phyloP scores from a whole-genome alignment of 208 protist species.

The Leishmania turanica region DNA sequence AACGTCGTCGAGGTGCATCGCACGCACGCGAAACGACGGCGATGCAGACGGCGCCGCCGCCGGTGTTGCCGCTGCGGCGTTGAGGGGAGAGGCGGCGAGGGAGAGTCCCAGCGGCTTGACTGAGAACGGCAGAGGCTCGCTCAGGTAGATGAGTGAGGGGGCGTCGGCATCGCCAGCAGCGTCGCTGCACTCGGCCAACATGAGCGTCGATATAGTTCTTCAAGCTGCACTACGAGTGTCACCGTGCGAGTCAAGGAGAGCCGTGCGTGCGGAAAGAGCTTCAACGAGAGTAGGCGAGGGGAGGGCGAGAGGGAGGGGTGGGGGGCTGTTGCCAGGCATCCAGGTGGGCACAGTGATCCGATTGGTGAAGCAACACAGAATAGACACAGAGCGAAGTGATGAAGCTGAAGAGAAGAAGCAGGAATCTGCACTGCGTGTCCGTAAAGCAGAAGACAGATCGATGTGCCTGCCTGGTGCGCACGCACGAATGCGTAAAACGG shows the following conservation, averaged over 20 bases:
- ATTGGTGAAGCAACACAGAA: background rate
- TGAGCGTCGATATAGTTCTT: background rate
- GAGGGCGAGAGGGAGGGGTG: background rate
- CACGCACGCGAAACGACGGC: conserved; percentile 23
- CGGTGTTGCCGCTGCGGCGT: background rate
- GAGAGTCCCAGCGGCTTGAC: conserved; percentile 2
- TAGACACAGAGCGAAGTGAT: background rate
- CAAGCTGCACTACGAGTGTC: background rate
- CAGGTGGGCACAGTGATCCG: background rate
- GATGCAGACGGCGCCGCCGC: background rate
- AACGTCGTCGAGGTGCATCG: conserved; percentile 59
- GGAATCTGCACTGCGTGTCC: background rate
- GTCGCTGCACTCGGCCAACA: background rate
- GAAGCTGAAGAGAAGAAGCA: background rate
- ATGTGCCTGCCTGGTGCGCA: background rate
- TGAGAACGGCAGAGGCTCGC: conserved; percentile 6
- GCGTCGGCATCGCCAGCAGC: background rate
- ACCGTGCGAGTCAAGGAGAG: background rate
- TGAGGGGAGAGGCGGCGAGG: background rate
- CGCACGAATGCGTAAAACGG: background rate
- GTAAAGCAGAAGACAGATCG: background rate
- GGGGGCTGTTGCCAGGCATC: background rate
- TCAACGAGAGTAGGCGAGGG: background rate
- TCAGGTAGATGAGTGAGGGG: conserved; percentile 2
- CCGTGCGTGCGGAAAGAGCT: background rate